phyloP scores from a whole-genome alignment of 176 grass and related monocot species.

The Guadua angustifolia region DNA sequence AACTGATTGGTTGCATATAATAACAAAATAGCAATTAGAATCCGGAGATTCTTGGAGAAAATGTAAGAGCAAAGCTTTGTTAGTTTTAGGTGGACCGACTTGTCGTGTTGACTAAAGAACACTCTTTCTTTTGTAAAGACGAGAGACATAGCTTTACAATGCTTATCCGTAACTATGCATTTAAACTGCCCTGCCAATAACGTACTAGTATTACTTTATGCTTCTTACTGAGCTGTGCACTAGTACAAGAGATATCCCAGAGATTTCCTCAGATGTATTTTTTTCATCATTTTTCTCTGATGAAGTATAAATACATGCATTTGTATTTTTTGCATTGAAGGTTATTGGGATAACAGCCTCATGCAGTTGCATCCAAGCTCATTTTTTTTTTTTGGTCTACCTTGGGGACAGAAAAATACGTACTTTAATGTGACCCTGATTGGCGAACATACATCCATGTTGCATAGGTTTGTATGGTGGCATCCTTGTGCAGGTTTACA shows the following conservation, averaged over 20 bases:
- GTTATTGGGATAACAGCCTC: conserved; percentile 4
- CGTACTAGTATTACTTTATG: background rate
- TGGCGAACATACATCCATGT: background rate
- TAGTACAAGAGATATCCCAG: background rate
- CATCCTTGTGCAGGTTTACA: background rate
- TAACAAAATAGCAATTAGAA: too few relatives aligned
- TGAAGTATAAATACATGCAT: background rate
- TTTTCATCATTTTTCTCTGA: background rate
- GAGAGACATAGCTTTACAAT: background rate
- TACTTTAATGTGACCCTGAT: background rate
- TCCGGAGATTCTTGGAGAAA: too few relatives aligned
- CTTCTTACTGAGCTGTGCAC: background rate
- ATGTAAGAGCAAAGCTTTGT: background rate
- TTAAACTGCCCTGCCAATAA: background rate
- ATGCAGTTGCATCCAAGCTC: background rate
- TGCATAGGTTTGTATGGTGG: background rate
- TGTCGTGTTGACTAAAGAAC: too few relatives aligned
- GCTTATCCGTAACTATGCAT: background rate
- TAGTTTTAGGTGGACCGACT: background rate
- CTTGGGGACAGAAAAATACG: background rate
- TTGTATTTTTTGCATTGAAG: conserved; percentile 3
- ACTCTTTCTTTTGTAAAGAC: background rate
- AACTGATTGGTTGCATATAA: background rate
- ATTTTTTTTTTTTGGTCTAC: background rate
- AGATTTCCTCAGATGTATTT: background rate